A percentile compares a stretch with the other conserved stretches of the same genome.
Conservation (phyloP, 202 grass and related monocot species). For the Panicum virgatum region DNA sequence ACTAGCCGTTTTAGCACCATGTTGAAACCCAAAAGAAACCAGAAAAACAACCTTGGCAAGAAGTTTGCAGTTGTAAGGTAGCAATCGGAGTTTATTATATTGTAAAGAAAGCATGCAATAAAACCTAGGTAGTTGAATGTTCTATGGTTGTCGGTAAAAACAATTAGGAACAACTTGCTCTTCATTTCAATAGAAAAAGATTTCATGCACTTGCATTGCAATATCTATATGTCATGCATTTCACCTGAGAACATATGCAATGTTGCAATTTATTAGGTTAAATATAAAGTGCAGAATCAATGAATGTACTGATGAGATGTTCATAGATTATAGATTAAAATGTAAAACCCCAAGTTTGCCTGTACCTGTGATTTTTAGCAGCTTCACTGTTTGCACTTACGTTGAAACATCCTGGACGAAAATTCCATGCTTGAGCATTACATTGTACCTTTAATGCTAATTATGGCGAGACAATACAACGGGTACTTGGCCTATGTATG, state of each 20-base stretch:
- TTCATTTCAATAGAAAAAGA: background rate
- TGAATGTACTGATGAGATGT: background rate
- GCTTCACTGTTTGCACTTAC: background rate
- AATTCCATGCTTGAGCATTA: background rate
- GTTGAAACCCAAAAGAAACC: background rate
- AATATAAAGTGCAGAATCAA: background rate
- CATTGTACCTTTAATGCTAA: background rate
- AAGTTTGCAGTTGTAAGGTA: background rate
- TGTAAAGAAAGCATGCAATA: slow-evolving; percentile 43
- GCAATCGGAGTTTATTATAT: background rate
- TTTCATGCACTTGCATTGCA: background rate
- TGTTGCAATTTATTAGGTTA: background rate
- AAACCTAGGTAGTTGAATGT: background rate
- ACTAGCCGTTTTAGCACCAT: background rate
- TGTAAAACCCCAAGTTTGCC: background rate
- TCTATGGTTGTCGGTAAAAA: background rate
- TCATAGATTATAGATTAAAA: background rate
- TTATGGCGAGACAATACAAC: background rate
- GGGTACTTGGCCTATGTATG: background rate
- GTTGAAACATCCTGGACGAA: background rate
- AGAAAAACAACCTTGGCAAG: background rate
- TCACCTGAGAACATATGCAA: background rate
- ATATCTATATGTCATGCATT: background rate
- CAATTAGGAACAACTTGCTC: background rate
- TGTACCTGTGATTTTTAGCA: background rate